Evolutionary conservation across 2,329 filamentous ascomycete species (phyloP).

Genomic region (Fusarium begoniae): DNA sequence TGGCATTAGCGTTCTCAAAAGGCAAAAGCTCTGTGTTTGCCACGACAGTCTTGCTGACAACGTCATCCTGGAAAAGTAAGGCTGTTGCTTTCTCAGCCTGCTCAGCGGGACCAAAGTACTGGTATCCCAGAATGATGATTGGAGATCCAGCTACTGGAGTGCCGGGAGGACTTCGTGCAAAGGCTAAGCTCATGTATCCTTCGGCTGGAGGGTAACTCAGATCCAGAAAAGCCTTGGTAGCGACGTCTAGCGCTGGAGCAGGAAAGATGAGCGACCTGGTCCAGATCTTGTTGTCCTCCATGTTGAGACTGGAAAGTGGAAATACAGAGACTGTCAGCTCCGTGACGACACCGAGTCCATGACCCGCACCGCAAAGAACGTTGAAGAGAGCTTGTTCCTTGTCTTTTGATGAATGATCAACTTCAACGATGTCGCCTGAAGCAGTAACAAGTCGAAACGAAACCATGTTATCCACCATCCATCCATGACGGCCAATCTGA

Average conservation of each 20-base stretch:
- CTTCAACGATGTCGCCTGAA: constrained; percentile 14
- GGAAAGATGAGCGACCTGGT: constrained; percentile 44
- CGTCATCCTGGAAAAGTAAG: constrained; percentile 19
- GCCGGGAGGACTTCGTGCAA: constrained; percentile 43
- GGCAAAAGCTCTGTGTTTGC: constrained; percentile 37
- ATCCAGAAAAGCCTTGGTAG: constrained; percentile 32
- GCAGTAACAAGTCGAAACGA: constrained; percentile 43
- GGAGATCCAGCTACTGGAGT: constrained; percentile 44
- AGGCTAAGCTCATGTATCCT: constrained; percentile 36
- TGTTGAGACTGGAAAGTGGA: constrained; percentile 37
- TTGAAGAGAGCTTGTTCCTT: constrained; percentile 45
- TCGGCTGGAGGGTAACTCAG: constrained; percentile 25
- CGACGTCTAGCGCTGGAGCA: constrained; percentile 28
- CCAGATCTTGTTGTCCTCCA: constrained; percentile 47
- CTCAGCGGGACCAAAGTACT: constrained; percentile 38
- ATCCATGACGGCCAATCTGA: constrained; percentile 45
- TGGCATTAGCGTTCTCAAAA: constrained; percentile 36
- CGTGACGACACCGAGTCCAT: constrained; percentile 47
- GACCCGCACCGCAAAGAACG: constrained; percentile 47
- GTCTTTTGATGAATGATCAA: constrained; percentile 12
- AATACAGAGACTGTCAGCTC: constrained; percentile 40
- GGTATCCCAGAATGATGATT: constrained; percentile 38
- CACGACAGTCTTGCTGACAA: constrained; percentile 32
- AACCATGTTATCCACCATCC: constrained; percentile 46
- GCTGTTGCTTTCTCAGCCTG: constrained; percentile 39